A percentile compares a stretch with the other conserved stretches of the same genome.
phyloP scores from a whole-genome alignment of 768 basidiomycete species.

The Porphyrellus cyaneotinctus region DNA sequence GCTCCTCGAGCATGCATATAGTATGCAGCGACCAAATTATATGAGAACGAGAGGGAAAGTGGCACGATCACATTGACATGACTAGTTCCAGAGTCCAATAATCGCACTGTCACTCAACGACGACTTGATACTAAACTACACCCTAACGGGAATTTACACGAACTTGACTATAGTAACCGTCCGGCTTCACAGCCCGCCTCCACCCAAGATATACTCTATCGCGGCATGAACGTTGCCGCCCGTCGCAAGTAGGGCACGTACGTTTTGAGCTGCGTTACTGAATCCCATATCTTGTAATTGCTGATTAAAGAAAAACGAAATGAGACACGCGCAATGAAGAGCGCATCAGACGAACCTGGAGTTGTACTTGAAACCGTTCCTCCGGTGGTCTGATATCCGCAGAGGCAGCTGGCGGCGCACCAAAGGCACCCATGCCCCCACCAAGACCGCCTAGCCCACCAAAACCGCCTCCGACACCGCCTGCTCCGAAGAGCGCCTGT shows the following conservation, averaged over 20 bases:
- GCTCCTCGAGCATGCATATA: too few relatives aligned
- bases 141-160: not conserved
- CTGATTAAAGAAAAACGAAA: conserved; percentile 36
- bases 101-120: too few relatives aligned
- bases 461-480: conserved; percentile 9
- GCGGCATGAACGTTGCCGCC: conserved; percentile 91
- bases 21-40: too few relatives aligned
- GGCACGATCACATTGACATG: too few relatives aligned
- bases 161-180: not conserved
- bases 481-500: conserved; percentile 21
- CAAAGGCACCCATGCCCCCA: conserved; percentile 15
- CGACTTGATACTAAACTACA: not conserved
- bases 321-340: not conserved
- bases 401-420: conserved; percentile 36
- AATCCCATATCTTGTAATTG: conserved; percentile 97
- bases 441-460: conserved; percentile 31
- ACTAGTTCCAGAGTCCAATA: too few relatives aligned
- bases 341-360: conserved; percentile 49
- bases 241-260: conserved; percentile 85
- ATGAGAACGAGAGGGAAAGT: too few relatives aligned
- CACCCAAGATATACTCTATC: conserved; percentile 86
- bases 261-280: conserved; percentile 82
- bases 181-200: conserved; percentile 48
- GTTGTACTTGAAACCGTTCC: conserved; percentile 86
- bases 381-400: conserved; percentile 76